Evolutionary conservation across 2,329 filamentous ascomycete genomes (phyloP).

Genomic region (Nemania serpens): DNA sequence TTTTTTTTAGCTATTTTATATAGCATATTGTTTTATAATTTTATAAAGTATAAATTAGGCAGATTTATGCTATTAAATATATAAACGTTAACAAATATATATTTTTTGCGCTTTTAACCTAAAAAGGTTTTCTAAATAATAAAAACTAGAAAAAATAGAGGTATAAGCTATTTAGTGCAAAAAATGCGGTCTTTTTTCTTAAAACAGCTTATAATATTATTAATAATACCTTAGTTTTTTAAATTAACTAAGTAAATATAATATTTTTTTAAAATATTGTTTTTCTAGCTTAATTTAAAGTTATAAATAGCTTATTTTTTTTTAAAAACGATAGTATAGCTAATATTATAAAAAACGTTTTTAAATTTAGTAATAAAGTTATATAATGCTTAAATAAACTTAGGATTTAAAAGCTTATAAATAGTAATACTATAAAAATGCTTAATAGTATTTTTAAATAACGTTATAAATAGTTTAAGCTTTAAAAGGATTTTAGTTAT

Average conservation of each 20-base stretch:
- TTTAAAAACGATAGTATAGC: too few species aligned
- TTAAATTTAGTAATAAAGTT: too few species aligned
- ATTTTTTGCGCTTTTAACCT: neutral
- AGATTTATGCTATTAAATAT: constrained; percentile 6
- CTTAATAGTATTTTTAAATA: neutral
- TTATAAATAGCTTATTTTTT: too few species aligned
- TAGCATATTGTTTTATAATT: too few species aligned
- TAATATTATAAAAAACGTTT: too few species aligned
- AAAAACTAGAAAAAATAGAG: constrained; percentile 1
- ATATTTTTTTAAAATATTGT: too few species aligned
- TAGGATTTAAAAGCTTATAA: neutral
- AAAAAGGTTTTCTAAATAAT: constrained; percentile 1
- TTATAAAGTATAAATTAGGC: too few species aligned
- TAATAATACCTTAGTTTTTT: neutral
- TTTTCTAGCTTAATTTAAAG: too few species aligned
- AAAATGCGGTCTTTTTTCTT: neutral
- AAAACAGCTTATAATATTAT: neutral
- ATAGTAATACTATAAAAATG: neutral
- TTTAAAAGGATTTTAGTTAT: neutral
- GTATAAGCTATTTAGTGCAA: neutral
- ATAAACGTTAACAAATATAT: neutral
- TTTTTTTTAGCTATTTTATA: too few species aligned
- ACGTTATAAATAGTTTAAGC: neutral
- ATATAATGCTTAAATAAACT: constrained; percentile 5
- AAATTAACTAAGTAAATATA: too few species aligned